Base-by-base conservation (phyloP, 139 green algal species). In the Picochlorum sp. region DNA sequence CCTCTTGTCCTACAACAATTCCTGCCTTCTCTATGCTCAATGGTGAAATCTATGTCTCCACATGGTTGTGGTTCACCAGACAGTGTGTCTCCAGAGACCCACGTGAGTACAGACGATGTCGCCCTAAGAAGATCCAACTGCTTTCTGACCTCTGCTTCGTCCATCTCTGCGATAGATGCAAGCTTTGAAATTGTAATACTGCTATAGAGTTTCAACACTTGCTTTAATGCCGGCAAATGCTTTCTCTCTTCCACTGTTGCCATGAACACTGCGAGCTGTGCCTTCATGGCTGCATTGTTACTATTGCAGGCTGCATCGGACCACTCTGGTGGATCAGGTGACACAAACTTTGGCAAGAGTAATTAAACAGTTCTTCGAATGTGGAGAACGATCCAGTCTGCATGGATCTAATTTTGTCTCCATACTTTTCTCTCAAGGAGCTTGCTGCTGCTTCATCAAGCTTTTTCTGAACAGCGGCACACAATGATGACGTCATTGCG, bases 321-420 rank as follows among this genome's bases (percentile, higher is more conserved):
- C 55, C 79, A 89, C 26, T 81, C 74, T 11, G 86, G 91, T 30
- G 81, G 75, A 11, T 55, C 45, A 1, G 82, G 52, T 2, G 83
- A 90, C 62, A 97, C 83, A 78, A 98, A 98, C 79, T 97, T 98
- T 70, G 94, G 78, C 92, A 99, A 18, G 82, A 85, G 68, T 95
- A 95, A 4, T 79, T 81, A 74, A 98, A 98, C 6, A 96, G 80
- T 68, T 95, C 91, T 70, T 98, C 91, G 62, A 84, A 96, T 4
- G 85, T 62, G 24, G 77, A 73, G 23, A 71, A 71, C 8, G 70
- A 71, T 2, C 82, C 72, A 30, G 56, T 24, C 9, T 23, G 45
- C 80, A 95, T 90, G 15, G 65, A 50, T n/a, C 66, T 45, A 51
- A 92, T 85, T 80, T 96, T 95, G 32, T 96, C 90, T 30, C 67